Percentiles rank a stretch among this genome's conserved stretches.
Conservation (phyloP, 2,329 filamentous ascomycete species). For the Waltergamsia citrina region DNA sequence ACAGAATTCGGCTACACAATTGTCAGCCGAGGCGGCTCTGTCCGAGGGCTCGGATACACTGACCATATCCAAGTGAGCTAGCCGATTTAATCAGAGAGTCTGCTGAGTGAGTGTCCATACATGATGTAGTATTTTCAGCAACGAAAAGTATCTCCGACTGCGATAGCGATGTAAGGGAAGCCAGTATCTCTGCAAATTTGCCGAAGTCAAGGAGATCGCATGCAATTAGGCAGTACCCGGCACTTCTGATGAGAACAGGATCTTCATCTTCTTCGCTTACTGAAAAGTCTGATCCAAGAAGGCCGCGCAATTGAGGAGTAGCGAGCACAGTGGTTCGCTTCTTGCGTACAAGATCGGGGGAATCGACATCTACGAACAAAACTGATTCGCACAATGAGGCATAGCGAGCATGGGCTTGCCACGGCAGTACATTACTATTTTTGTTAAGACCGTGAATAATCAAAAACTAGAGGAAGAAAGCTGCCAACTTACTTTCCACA, state of each 20-base stretch:
- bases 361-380: conserved; percentile 79
- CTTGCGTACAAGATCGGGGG: conserved; percentile 66
- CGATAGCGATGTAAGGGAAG: conserved; percentile 44
- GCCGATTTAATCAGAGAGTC: conserved; percentile 73
- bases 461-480: conserved; percentile 3
- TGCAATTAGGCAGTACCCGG: conserved; percentile 68
- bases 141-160: conserved; percentile 64
- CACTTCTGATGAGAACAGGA: conserved; percentile 51
- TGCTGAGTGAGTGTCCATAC: conserved; percentile 68
- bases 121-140: conserved; percentile 85
- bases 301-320: conserved; percentile 44
- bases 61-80: conserved; percentile 59
- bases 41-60: conserved; percentile 9
- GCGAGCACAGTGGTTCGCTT: conserved; percentile 61
- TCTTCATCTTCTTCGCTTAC: conserved; percentile 28
- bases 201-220: conserved; percentile 68
- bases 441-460: neutral
- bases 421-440: conserved; percentile 73
- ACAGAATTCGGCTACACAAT: conserved; percentile 61
- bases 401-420: conserved; percentile 68
- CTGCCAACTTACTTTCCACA: conserved; percentile 69
- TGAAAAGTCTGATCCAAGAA: conserved; percentile 19
- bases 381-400: conserved; percentile 44
- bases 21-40: conserved; percentile 7
- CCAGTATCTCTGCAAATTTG: conserved; percentile 50